These are phyloP conservation scores for Cicer cuneatum DNA, from an alignment of 306 rosid species.

Conservation along the genomic window DNA sequence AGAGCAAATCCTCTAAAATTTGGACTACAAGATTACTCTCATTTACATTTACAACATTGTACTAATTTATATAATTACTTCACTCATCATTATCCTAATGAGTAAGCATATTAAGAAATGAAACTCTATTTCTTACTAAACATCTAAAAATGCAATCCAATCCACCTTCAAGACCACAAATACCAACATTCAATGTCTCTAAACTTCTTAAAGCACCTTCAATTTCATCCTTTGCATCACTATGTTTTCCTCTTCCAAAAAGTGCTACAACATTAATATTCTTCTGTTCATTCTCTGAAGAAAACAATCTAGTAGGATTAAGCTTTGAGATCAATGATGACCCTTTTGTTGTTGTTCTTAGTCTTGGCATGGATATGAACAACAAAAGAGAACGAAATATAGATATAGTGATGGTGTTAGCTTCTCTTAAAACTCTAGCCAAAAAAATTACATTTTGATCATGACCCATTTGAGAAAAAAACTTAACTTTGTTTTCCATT, in stretches of 20 bases:
- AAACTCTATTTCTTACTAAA: conserved; percentile 75
- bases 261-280: conserved; percentile 32
- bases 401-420: conserved; percentile 53
- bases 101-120: conserved; percentile 66
- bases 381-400: conserved; percentile 55
- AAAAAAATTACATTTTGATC: conserved; percentile 46
- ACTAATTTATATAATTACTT: neutral
- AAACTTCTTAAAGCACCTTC: conserved; percentile 52
- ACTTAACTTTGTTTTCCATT: conserved; percentile 48
- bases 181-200: conserved; percentile 50
- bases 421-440: conserved; percentile 58
- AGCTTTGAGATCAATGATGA: conserved; percentile 61
- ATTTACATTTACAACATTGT: conserved; percentile 29
- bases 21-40: conserved; percentile 43
- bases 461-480: conserved; percentile 34
- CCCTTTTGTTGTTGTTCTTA: conserved; percentile 46
- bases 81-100: conserved; percentile 43
- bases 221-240: conserved; percentile 38
- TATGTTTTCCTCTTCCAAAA: conserved; percentile 20
- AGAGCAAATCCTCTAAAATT: conserved; percentile 52
- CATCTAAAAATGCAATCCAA: conserved; percentile 59
- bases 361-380: conserved; percentile 55
- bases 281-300: conserved; percentile 56
- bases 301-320: conserved; percentile 43
- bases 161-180: conserved; percentile 50